Percentiles rank a stretch among this genome's conserved stretches.
Evolutionary conservation across 805 yeast species (phyloP).

Genomic region (Ogataea minuta): DNA sequence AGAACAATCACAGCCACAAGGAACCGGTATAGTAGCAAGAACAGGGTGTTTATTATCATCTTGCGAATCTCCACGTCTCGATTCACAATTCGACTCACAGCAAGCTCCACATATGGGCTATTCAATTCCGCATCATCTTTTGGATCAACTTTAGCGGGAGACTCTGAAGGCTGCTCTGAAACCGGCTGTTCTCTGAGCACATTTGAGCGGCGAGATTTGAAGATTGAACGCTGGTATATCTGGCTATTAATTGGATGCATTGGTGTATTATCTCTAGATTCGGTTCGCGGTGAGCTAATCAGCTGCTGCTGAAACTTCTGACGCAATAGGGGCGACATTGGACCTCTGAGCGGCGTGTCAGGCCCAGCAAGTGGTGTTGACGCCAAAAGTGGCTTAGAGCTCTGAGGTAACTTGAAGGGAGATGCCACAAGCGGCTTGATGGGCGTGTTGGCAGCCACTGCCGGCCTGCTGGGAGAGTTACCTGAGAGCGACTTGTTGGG

Average conservation of each 20-base stretch:
- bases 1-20: slow-evolving; percentile 24
- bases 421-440: slow-evolving; percentile 34
- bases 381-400: slow-evolving; percentile 7
- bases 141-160: not conserved
- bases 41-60: slow-evolving; percentile 31
- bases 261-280: slow-evolving; percentile 1
- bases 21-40: slow-evolving; percentile 33
- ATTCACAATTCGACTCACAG: slow-evolving; percentile 44
- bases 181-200: slow-evolving; percentile 10
- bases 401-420: slow-evolving; percentile 29
- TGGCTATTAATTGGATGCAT: too few species aligned
- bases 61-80: slow-evolving; percentile 37
- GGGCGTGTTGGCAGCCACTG: slow-evolving; percentile 27
- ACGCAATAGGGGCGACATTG: slow-evolving; percentile 18
- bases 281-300: slow-evolving; percentile 7
- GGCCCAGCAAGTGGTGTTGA: slow-evolving; percentile 14
- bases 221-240: slow-evolving; percentile 5
- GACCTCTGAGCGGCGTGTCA: slow-evolving; percentile 7
- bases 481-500: slow-evolving; percentile 6
- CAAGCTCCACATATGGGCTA: slow-evolving; percentile 44
- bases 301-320: slow-evolving; percentile 18
- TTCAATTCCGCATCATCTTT: slow-evolving; percentile 14
- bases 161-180: not conserved
- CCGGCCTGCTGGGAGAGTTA: slow-evolving; percentile 10
- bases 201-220: slow-evolving; percentile 14